phyloP scores from a whole-genome alignment of 148 eudicot species.

The Talinum fruticosum region DNA sequence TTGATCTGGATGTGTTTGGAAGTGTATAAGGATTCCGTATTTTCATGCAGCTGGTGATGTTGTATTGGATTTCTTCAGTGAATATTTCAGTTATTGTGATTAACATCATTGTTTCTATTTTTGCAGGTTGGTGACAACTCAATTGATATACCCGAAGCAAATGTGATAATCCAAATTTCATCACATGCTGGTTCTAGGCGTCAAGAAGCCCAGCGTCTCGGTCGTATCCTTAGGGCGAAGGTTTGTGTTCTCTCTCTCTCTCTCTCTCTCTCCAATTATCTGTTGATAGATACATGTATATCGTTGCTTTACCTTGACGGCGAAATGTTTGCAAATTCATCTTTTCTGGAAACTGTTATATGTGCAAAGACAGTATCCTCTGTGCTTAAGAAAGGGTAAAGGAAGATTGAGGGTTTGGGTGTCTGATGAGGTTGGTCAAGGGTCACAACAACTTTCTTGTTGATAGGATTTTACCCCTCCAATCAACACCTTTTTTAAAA shows the following conservation, averaged over 20 bases:
- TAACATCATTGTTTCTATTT: slow-evolving; percentile 6
- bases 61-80: not conserved
- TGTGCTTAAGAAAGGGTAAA: not conserved
- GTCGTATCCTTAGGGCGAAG: slow-evolving; percentile 99
- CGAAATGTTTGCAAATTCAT: not conserved
- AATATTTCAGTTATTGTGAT: not conserved
- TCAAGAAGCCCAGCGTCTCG: slow-evolving; percentile 99
- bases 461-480: no score
- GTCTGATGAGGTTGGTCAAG: not conserved
- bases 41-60: not conserved
- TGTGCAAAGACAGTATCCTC: not conserved
- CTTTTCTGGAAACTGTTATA: not conserved
- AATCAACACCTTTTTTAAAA: no score
- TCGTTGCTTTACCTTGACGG: not conserved
- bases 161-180: slow-evolving; percentile 94
- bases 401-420: not conserved
- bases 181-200: slow-evolving; percentile 99
- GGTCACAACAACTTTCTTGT: no score
- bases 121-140: slow-evolving; percentile 69
- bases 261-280: not conserved
- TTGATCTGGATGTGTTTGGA: slow-evolving; percentile 9
- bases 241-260: slow-evolving; percentile 31
- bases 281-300: no score
- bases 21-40: not conserved
- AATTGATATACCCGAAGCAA: slow-evolving; percentile 75